These are phyloP conservation scores for Tuctoria greenei DNA, from an alignment of 176 grass and related monocot genomes.

Conservation along the genomic window DNA sequence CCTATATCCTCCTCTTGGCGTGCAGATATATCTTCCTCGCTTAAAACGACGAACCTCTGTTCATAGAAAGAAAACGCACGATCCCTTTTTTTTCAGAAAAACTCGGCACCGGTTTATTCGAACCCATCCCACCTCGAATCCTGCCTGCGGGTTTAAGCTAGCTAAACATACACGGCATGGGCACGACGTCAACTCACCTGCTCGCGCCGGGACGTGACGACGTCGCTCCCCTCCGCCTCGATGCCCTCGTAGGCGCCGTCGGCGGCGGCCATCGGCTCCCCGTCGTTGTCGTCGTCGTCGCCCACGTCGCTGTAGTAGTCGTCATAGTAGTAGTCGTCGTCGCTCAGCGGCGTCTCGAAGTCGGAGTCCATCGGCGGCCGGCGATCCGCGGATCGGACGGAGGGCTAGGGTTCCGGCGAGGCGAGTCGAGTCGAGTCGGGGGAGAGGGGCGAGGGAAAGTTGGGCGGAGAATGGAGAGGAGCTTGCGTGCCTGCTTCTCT, in stretches of 20 bases:
- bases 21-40: constrained; percentile 54
- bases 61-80: constrained; percentile 39
- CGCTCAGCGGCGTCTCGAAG: constrained; percentile 59
- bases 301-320: constrained; percentile 52
- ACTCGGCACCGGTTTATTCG: background rate
- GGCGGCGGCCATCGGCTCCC: constrained; percentile 42
- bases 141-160: background rate
- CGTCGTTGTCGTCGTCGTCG: constrained; percentile 29
- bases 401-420: constrained; percentile 45
- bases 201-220: constrained; percentile 50
- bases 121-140: background rate
- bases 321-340: constrained; percentile 65
- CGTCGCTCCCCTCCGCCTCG: constrained; percentile 62
- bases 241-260: constrained; percentile 54
- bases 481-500: too few species aligned
- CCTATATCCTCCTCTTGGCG: constrained; percentile 67
- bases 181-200: constrained; percentile 44
- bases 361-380: constrained; percentile 69
- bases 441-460: background rate
- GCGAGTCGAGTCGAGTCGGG: background rate
- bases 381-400: background rate
- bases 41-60: constrained; percentile 72
- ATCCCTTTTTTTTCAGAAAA: constrained; percentile 7
- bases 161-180: background rate
- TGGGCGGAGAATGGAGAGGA: too few species aligned